Base-by-base conservation (phyloP, 2,329 filamentous ascomycete species). In the Cladosporium oxysporum region DNA sequence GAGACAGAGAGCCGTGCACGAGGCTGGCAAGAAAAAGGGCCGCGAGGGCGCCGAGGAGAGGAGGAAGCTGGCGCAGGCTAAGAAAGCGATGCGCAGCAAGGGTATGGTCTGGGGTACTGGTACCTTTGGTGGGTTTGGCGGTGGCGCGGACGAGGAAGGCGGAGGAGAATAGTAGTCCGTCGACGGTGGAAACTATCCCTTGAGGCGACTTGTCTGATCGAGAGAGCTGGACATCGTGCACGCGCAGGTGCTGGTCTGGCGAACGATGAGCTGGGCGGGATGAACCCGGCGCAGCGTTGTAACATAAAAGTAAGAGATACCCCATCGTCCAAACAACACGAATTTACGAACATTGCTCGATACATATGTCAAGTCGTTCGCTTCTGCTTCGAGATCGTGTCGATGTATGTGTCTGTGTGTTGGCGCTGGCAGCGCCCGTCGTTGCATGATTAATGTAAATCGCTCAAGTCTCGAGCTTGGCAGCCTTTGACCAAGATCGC, bases 1-100 rank as follows among this genome's bases (percentile, higher is more conserved):
- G 68, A 72, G 65, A 67, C 73, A 70, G 70, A 74, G 68, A 70
- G 75, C 69, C 66, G 70, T 70, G 41, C 74, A 76, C 60, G 74
- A 75, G 63, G 72, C 75, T 61, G 66, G 71, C 58, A 69, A 74
- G 71, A 74, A 74, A 50, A 73, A 73, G 65, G 70, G 71, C 21
- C 71, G 70, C 14, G 66, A 69, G 11, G 71, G 72, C 16, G 69
- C 70, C 26, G 65, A 71, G 58, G 70, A 68, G 67, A 73, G 71
- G 69, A 76, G 73, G 67, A 71, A 69, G 50, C 71, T 71, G 62
- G 71, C 72, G 67, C 76, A 74, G 66, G 73, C 70, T 62, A 70
- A 73, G 68, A 74, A 73, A 65, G 71, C 69, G 55, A 71, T 69
- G 67, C 58, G 59, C 8, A 49, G 49, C 29, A 72, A 71, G 61